These are phyloP conservation scores for Sugiyamaella xylanicola DNA, from an alignment of 1,139 yeast species.

Conservation along the genomic window DNA sequence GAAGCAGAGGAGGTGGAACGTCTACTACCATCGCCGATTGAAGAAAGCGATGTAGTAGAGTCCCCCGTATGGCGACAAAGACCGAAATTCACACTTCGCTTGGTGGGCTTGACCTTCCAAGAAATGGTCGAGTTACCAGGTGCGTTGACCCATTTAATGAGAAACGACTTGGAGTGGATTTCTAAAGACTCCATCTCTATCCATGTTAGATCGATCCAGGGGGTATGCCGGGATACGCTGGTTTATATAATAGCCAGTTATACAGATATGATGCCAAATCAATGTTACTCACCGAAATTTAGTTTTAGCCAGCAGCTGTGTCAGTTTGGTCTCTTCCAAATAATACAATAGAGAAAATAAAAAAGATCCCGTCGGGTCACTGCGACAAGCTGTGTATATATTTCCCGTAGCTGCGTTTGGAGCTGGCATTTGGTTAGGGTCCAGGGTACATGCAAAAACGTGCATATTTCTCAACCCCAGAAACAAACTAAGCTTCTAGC, in stretches of 20 bases:
- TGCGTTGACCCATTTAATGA: conserved; percentile 87
- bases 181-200: conserved; percentile 76
- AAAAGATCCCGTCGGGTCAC: neutral
- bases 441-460: conserved; percentile 2
- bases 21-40: conserved; percentile 9
- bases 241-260: too few species aligned
- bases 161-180: conserved; percentile 83
- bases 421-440: neutral
- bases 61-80: conserved; percentile 47
- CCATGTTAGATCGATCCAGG: neutral
- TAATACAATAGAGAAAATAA: neutral
- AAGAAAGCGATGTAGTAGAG: conserved; percentile 5
- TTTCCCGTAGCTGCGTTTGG: neutral
- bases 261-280: too few species aligned
- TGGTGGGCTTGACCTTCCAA: conserved; percentile 84
- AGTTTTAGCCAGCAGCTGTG: too few species aligned
- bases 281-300: too few species aligned
- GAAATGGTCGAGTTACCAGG: conserved; percentile 65
- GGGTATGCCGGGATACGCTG: too few species aligned
- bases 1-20: conserved; percentile 20
- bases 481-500: neutral
- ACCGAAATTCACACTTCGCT: conserved; percentile 74
- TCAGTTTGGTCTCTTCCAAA: too few species aligned
- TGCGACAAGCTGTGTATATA: too few species aligned
- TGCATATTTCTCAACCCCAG: neutral